Evolutionary conservation across 129 eudicot genomes (phyloP).

Genomic region (Kitagawia praeruptora): DNA sequence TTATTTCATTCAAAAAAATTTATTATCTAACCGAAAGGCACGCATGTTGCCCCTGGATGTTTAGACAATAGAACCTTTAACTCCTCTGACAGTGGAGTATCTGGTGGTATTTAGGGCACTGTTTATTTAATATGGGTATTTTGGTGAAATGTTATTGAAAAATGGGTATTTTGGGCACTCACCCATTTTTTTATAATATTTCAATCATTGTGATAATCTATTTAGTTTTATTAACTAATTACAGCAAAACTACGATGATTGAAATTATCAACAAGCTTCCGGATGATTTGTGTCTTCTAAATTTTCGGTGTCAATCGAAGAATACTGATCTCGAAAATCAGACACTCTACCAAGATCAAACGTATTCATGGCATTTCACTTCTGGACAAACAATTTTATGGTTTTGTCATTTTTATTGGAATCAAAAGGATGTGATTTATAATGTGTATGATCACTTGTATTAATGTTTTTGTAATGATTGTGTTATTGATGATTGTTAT

Average conservation of each 20-base stretch:
- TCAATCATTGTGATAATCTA: not conserved
- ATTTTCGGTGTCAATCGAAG: not conserved
- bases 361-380: not conserved
- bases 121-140: no score
- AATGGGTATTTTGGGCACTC: no score
- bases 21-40: no score
- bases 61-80: no score
- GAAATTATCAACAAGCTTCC: not conserved
- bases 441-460: not conserved
- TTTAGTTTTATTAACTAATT: not conserved
- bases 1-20: no score
- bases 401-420: not conserved
- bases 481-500: not conserved
- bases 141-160: no score
- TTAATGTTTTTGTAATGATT: not conserved
- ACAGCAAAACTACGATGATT: not conserved
- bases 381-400: not conserved
- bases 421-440: not conserved
- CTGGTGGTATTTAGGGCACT: no score
- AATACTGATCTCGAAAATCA: not conserved
- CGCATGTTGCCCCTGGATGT: no score
- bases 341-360: not conserved
- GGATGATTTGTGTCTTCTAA: no score
- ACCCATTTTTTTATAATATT: no score
- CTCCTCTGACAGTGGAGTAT: no score